Percentiles rank a stretch among this genome's conserved stretches.
phyloP scores from a whole-genome alignment of 805 yeast genomes.

The Zygoascus biomembranicola region DNA sequence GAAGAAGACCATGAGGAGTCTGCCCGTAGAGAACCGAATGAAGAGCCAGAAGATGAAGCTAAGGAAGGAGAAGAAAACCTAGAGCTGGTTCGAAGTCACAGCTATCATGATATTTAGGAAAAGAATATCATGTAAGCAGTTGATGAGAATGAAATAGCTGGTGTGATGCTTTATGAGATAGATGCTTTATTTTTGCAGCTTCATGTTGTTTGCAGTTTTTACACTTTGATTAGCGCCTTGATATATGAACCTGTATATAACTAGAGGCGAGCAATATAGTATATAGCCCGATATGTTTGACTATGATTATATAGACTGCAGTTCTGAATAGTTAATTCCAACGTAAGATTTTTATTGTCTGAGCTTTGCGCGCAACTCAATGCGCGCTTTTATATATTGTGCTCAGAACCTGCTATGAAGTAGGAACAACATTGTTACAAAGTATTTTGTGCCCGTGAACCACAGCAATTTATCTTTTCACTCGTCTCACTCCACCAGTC shows the following conservation, averaged over 20 bases:
- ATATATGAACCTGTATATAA: neutral
- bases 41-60: constrained; percentile 14
- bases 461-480: neutral
- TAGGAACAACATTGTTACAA: too few species aligned
- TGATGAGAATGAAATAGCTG: neutral
- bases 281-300: neutral
- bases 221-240: neutral
- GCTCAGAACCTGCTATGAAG: too few species aligned
- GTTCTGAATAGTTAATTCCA: too few species aligned
- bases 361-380: too few species aligned
- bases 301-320: too few species aligned
- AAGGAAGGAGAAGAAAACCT: constrained; percentile 20
- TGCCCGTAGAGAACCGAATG: constrained; percentile 15
- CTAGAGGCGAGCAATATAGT: neutral
- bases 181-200: neutral
- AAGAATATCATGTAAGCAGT: neutral
- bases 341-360: too few species aligned
- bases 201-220: neutral
- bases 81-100: constrained; percentile 30
- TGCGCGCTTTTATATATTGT: too few species aligned
- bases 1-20: constrained; percentile 20
- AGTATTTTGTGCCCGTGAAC: neutral
- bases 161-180: neutral
- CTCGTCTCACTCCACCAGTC: constrained; percentile 14
- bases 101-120: constrained; percentile 28